Conservation (phyloP, 1,139 yeast genomes). For the Zygosaccharomyces pseudobailii region DNA sequence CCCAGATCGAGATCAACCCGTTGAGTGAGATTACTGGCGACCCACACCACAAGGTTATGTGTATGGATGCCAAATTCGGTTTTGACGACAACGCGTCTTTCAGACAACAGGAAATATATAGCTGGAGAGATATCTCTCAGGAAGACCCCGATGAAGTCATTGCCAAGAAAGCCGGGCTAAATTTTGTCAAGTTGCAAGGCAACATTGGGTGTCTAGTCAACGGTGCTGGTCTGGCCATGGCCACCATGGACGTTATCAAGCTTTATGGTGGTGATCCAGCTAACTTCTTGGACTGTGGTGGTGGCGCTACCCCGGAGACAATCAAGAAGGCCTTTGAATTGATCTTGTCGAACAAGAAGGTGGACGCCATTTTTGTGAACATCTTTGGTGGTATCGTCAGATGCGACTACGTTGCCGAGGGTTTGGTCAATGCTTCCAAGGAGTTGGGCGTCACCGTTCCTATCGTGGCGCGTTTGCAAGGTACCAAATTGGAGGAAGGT, state of each 20-base stretch:
- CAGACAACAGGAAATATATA: constrained; percentile 92
- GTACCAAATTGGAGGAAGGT: constrained; percentile 91
- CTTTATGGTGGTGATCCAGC: constrained; percentile 99
- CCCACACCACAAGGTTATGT: constrained; percentile 65
- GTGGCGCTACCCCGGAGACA: constrained; percentile 98
- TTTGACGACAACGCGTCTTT: constrained; percentile 94
- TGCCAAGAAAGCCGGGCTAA: constrained; percentile 85
- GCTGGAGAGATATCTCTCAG: constrained; percentile 96
- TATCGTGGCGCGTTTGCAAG: constrained; percentile 96
- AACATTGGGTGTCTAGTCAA: constrained; percentile 97
- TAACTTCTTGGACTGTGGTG: constrained; percentile 99
- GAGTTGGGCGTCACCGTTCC: constrained; percentile 87
- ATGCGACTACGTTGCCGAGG: constrained; percentile 97
- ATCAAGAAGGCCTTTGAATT: constrained; percentile 95
- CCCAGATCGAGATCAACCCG: constrained; percentile 98
- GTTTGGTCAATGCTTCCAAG: constrained; percentile 90
- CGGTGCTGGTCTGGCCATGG: constrained; percentile 99
- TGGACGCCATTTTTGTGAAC: constrained; percentile 94
- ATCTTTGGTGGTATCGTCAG: constrained; percentile 99
- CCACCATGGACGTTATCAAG: constrained; percentile 99
- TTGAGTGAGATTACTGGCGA: constrained; percentile 72
- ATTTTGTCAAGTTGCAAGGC: constrained; percentile 97
- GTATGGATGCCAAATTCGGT: constrained; percentile 98
- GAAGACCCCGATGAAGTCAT: constrained; percentile 97
- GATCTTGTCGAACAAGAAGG: constrained; percentile 83